phyloP scores from a whole-genome alignment of 768 basidiomycete species.

The Royoungia palumana region DNA sequence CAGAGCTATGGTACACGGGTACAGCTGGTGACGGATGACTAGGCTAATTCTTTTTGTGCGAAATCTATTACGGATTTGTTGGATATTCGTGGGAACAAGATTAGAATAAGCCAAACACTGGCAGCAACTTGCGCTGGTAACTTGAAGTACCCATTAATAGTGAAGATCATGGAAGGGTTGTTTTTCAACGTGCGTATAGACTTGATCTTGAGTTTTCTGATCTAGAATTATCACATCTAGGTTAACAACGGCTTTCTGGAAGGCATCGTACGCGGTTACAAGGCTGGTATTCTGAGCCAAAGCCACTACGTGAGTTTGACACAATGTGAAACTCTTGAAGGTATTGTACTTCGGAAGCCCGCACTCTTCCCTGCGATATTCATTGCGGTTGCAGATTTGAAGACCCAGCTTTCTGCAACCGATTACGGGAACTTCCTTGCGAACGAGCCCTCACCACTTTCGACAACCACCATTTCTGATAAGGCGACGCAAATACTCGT shows the following conservation, averaged over 20 bases:
- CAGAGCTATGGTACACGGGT: conserved; percentile 5
- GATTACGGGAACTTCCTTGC: conserved; percentile 99
- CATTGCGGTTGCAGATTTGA: conserved; percentile 63
- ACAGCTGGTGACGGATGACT: conserved; percentile 19
- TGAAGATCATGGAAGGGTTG: conserved; percentile 74
- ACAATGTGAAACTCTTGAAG: conserved; percentile 97
- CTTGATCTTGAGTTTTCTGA: not conserved
- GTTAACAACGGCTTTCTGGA: conserved; percentile 74
- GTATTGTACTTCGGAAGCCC: conserved; percentile 38
- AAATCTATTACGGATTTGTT: too few relatives aligned
- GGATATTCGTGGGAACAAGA: conserved; percentile 16
- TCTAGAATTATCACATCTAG: conserved; percentile 39
- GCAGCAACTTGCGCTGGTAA: too few relatives aligned
- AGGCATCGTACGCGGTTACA: conserved; percentile 88
- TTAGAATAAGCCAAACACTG: too few relatives aligned
- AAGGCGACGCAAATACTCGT: conserved; percentile 94
- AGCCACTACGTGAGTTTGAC: conserved; percentile 89
- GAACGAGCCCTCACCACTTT: conserved; percentile 90
- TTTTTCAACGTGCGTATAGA: conserved; percentile 72
- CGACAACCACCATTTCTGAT: conserved; percentile 94
- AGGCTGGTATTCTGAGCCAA: conserved; percentile 85
- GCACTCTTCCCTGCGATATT: not conserved
- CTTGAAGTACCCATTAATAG: too few relatives aligned
- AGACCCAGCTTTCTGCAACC: conserved; percentile 91
- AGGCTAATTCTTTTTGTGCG: not conserved